Evolutionary conservation across 441 rosid genomes (phyloP).

Genomic region (Erodium texanum): DNA sequence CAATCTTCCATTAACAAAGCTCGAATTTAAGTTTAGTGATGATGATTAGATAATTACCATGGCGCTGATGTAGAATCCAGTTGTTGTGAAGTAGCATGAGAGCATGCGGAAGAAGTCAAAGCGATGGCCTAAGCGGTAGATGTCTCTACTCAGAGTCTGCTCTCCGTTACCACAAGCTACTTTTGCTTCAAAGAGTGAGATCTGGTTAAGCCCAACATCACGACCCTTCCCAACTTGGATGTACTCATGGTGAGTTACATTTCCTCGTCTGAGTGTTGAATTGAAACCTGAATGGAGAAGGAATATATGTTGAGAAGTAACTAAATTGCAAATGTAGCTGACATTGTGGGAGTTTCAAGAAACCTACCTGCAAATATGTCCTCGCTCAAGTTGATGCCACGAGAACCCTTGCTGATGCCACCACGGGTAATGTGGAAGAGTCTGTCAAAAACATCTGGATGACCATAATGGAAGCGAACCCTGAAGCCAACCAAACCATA

Average conservation of each 20-base stretch:
- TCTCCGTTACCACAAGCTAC: slow-evolving; percentile 97
- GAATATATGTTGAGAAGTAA: slow-evolving; percentile 11
- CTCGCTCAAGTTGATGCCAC: slow-evolving; percentile 86
- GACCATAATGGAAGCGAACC: slow-evolving; percentile 94
- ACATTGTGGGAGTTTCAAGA: slow-evolving; percentile 15
- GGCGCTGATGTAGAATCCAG: slow-evolving; percentile 75
- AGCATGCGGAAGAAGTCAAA: slow-evolving; percentile 94
- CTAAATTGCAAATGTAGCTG: neutral
- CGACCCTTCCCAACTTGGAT: slow-evolving; percentile 98
- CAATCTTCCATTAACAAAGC: too few species aligned
- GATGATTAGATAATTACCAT: slow-evolving; percentile 43
- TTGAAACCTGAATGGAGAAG: slow-evolving; percentile 52
- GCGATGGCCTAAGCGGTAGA: slow-evolving; percentile 86
- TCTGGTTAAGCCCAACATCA: slow-evolving; percentile 93
- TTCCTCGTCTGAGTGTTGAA: slow-evolving; percentile 78
- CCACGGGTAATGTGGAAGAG: slow-evolving; percentile 91
- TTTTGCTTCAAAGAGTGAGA: slow-evolving; percentile 93
- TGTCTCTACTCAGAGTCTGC: slow-evolving; percentile 82
- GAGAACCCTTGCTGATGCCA: slow-evolving; percentile 92
- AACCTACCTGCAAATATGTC: slow-evolving; percentile 85
- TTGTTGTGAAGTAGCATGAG: slow-evolving; percentile 75
- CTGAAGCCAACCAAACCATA: slow-evolving; percentile 30
- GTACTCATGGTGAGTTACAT: slow-evolving; percentile 93
- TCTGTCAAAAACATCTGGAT: slow-evolving; percentile 90
- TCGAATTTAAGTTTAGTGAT: too few species aligned